Base-by-base conservation (phyloP, 768 basidiomycete species). In the Amanita muscaria region DNA sequence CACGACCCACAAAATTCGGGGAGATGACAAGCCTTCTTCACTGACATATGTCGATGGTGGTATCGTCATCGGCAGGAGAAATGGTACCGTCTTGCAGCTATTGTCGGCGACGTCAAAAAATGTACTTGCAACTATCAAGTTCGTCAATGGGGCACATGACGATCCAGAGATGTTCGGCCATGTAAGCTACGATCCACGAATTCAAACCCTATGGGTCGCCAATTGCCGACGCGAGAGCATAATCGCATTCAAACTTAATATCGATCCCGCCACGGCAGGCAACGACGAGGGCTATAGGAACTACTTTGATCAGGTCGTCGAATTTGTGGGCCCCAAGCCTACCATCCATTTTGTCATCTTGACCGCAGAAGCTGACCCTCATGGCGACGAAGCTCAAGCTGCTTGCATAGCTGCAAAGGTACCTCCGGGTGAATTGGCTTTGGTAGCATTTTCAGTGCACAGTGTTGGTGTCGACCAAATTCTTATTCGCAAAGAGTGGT, bases 261-360 rank as follows among this genome's bases (percentile, higher is more conserved):
- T 85, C 47, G 84, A 88, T 41, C 68, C 77, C 19, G 69, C 74
- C 32, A 74, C 74, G 32, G 61, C 72, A 12, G 70, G 70, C 19
- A 74, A 77, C 14, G 83, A 85, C 46, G 81, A 88, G 40, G 64
- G 68, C 12, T 70, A 76, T 33, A 70, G 76, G 44, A 77, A 76
- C 25, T 80, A 77, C 56, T 79, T 88, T 30, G 88, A 90, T 46
- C 88, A 90, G 60, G 74, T 86, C 36, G 76, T 82, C 50, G 88
- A 91, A 65, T 91, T 91, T 59, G 68, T 68, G 27, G 87, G 86
- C 25, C 83, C 85, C 22, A 88, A 88, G 59, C 74, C 88, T 8
- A 88, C 88, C 2, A 89, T 91, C 45, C 85, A 90, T 59, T 88
- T 91, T 58, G 87, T 90, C 53, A 88, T 91, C 44, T 72, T 91